These are phyloP conservation scores for Teratosphaeria zuluensis DNA, from an alignment of 2,329 filamentous ascomycete species.

Conservation along the genomic window DNA sequence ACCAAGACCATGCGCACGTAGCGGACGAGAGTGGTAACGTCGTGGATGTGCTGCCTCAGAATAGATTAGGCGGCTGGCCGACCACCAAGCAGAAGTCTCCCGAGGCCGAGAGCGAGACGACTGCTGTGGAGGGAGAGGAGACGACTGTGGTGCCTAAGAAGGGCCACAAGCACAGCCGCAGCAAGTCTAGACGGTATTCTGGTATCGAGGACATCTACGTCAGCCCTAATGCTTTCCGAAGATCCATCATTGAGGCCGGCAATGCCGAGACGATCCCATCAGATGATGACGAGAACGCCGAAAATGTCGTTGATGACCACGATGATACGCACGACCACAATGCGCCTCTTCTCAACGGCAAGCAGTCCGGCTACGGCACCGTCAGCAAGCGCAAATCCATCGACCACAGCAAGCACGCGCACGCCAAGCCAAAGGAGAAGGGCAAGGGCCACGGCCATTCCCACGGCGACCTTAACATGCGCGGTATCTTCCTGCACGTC, in stretches of 20 bases:
- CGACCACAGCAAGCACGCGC: constrained; percentile 55
- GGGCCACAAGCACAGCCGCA: constrained; percentile 52
- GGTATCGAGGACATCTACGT: constrained; percentile 65
- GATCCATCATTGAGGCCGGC: constrained; percentile 84
- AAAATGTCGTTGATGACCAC: constrained; percentile 22
- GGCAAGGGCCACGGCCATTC: constrained; percentile 52
- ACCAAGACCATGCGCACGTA: constrained; percentile 39
- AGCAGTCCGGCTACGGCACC: constrained; percentile 23
- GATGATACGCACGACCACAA: constrained; percentile 24
- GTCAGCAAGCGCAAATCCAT: constrained; percentile 22
- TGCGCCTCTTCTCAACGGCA: constrained; percentile 23
- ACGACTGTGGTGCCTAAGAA: constrained; percentile 10
- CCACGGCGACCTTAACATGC: constrained; percentile 90
- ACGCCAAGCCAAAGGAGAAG: constrained; percentile 61
- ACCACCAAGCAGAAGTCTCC: constrained; percentile 15
- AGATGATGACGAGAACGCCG: constrained; percentile 44
- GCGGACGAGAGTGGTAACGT: constrained; percentile 51
- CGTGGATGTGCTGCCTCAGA: constrained; percentile 55
- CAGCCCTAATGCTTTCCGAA: constrained; percentile 80
- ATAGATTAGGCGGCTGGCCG: constrained; percentile 44
- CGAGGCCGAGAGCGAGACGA: constrained; percentile 21
- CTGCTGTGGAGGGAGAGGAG: constrained; percentile 16
- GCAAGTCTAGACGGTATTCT: constrained; percentile 44
- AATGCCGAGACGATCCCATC: constrained; percentile 39
- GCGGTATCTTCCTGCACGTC: constrained; percentile 58